Conservation (phyloP, 2,329 filamentous ascomycete genomes). For the Aspergillus udagawae region DNA sequence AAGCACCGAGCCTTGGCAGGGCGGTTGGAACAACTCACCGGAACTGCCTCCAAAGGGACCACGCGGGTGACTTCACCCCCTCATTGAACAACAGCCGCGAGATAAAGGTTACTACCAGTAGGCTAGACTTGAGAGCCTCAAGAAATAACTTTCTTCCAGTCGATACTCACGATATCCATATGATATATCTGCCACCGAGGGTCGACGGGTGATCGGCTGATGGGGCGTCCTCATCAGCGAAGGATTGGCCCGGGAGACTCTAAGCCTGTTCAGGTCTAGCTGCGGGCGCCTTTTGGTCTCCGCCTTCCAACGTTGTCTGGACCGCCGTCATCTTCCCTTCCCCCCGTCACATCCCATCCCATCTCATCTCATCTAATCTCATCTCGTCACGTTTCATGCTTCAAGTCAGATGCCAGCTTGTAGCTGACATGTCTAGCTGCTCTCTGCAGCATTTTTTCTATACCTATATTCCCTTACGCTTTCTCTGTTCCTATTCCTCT, state of each 20-base stretch:
- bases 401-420: background rate
- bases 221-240: background rate
- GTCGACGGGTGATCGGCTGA: background rate
- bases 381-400: background rate
- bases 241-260: constrained; percentile 2
- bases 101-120: background rate
- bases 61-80: constrained; percentile 14
- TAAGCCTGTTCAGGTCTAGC: constrained; percentile 15
- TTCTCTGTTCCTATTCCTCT: background rate
- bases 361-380: background rate
- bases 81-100: background rate
- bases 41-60: constrained; percentile 15
- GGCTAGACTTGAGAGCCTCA: background rate
- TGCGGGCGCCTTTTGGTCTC: constrained; percentile 10
- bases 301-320: constrained; percentile 15
- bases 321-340: constrained; percentile 10
- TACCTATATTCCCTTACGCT: background rate
- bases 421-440: background rate
- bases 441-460: background rate
- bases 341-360: background rate
- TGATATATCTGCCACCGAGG: background rate
- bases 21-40: constrained; percentile 47
- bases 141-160: background rate
- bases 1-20: constrained; percentile 83
- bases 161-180: too few relatives aligned